Percentiles rank a stretch among this genome's conserved stretches.
Evolutionary conservation across 805 yeast genomes (phyloP).

Genomic region (Pichia exigua): DNA sequence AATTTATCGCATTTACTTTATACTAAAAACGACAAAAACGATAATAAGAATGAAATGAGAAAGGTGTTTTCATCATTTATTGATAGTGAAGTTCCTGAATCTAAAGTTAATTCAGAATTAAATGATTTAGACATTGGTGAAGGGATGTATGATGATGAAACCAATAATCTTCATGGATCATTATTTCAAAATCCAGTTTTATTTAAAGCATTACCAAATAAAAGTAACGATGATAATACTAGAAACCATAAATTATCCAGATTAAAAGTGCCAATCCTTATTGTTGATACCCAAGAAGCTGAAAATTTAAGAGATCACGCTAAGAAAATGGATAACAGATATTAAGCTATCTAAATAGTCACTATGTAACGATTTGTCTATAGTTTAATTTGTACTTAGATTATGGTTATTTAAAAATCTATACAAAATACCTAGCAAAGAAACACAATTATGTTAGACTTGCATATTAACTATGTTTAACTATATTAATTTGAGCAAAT

Average conservation of each 20-base stretch:
- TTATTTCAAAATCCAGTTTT: neutral
- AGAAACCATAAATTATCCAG: neutral
- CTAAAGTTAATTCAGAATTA: conserved; percentile 1
- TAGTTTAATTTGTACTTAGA: neutral
- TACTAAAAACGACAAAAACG: conserved; percentile 4
- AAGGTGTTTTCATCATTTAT: conserved; percentile 9
- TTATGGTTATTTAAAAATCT: neutral
- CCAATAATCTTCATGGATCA: conserved; percentile 1
- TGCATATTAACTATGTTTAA: neutral
- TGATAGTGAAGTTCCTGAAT: conserved; percentile 2
- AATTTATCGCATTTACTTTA: conserved; percentile 24
- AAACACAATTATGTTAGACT: no score
- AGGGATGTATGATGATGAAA: conserved; percentile 5
- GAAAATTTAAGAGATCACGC: conserved; percentile 16
- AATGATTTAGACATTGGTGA: conserved; percentile 7
- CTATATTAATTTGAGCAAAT: neutral
- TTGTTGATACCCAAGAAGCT: conserved; percentile 26
- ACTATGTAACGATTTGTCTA: neutral
- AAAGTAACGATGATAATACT: neutral
- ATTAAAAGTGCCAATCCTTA: conserved; percentile 19
- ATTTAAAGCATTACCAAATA: neutral
- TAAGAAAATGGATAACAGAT: neutral
- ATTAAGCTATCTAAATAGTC: neutral
- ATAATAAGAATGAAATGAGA: conserved; percentile 2
- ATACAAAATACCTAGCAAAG: neutral